phyloP scores from a whole-genome alignment of 208 protist genomes.

The Angomonas ambiguus region DNA sequence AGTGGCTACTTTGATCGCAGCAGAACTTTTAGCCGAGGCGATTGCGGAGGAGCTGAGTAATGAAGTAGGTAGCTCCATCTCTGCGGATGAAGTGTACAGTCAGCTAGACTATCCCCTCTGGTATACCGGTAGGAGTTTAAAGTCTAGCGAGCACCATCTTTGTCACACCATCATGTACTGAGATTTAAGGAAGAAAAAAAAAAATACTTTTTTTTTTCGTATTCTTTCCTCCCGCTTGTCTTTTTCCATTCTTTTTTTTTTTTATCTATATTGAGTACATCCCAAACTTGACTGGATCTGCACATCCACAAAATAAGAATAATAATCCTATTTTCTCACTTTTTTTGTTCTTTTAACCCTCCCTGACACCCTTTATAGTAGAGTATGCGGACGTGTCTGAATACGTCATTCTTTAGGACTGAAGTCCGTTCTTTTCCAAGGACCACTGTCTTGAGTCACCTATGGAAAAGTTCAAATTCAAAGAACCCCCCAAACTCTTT shows the following conservation, averaged over 20 bases:
- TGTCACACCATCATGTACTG: conserved; percentile 69
- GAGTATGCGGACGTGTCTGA: no score
- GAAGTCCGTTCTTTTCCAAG: no score
- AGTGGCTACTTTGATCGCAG: conserved; percentile 45
- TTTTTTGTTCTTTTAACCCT: no score
- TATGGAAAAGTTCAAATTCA: no score
- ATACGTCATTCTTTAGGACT: no score
- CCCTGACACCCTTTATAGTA: no score
- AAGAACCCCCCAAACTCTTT: neutral
- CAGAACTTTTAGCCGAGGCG: conserved; percentile 16
- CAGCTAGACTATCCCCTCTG: conserved; percentile 73
- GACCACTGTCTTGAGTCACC: no score
- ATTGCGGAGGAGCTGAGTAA: neutral
- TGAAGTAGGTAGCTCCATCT: conserved; percentile 3
- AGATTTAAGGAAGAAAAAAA: neutral
- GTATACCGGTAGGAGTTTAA: conserved; percentile 62
- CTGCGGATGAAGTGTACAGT: conserved; percentile 13
- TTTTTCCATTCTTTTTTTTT: neutral
- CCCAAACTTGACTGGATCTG: no score
- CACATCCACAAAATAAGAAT: neutral
- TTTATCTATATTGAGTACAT: neutral
- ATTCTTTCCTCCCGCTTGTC: neutral
- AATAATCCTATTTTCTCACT: neutral
- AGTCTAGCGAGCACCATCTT: conserved; percentile 40
- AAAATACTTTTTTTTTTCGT: neutral